Percentiles rank a stretch among this genome's conserved stretches.
These are phyloP conservation scores for Chenopodium berlandieri DNA, from an alignment of 148 eudicot genomes.

Conservation along the genomic window DNA sequence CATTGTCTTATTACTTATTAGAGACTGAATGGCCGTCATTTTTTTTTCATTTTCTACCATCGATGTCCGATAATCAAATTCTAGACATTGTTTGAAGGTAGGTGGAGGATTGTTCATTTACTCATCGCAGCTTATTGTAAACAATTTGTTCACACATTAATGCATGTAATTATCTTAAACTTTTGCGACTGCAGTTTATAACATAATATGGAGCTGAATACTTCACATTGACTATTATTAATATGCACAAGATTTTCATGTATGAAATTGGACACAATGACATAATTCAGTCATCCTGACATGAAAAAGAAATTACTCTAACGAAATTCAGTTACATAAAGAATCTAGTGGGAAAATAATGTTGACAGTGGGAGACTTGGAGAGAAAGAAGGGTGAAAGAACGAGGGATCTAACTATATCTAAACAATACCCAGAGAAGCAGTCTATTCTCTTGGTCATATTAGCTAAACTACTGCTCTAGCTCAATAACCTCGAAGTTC, in stretches of 20 bases:
- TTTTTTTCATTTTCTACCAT: too few relatives aligned
- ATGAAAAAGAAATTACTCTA: constrained; percentile 7
- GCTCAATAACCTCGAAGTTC: constrained; percentile 63
- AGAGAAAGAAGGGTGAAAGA: not conserved
- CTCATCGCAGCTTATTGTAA: too few relatives aligned
- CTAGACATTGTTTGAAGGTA: too few relatives aligned
- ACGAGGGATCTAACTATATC: constrained; percentile 22
- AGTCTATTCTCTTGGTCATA: constrained; percentile 19
- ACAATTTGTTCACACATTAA: too few relatives aligned
- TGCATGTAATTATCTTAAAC: too few relatives aligned
- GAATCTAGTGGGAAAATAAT: constrained; percentile 12
- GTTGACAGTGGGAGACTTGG: not conserved
- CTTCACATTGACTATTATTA: not conserved
- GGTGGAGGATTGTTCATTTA: too few relatives aligned
- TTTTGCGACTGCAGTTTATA: too few relatives aligned
- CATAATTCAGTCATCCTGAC: not conserved
- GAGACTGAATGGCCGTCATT: too few relatives aligned
- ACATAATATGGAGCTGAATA: not conserved
- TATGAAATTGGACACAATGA: constrained; percentile 9
- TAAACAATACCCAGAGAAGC: constrained; percentile 21
- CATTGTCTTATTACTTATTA: too few relatives aligned
- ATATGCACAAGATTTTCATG: constrained; percentile 13
- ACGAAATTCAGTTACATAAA: constrained; percentile 17
- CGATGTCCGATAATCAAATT: too few relatives aligned
- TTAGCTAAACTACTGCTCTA: constrained; percentile 32